Evolutionary conservation across 208 protist species (phyloP).

Genomic region (Vickermania ingenoplastis): DNA sequence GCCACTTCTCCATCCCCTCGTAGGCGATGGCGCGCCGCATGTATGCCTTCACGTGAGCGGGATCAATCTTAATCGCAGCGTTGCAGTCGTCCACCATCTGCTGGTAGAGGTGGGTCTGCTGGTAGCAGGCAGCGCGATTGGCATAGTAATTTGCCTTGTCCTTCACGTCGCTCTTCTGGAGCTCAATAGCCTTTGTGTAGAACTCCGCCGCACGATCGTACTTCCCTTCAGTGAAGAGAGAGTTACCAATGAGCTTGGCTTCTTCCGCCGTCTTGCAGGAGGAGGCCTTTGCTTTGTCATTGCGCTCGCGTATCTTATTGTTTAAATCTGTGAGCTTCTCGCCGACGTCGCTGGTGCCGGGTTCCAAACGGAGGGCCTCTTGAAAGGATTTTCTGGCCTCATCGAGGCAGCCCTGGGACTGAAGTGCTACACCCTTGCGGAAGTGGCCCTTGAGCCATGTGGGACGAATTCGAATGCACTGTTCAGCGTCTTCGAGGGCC

Average conservation of each 20-base stretch:
- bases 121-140: constrained; percentile 86
- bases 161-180: constrained; percentile 44
- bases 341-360: constrained; percentile 68
- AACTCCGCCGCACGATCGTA: constrained; percentile 82
- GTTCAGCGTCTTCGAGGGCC: constrained; percentile 65
- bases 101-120: constrained; percentile 83
- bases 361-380: constrained; percentile 62
- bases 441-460: constrained; percentile 90
- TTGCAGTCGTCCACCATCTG: constrained; percentile 83
- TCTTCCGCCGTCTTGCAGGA: constrained; percentile 76
- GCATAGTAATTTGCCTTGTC: constrained; percentile 83
- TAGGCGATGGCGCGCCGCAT: constrained; percentile 86
- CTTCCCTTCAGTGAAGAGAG: constrained; percentile 78
- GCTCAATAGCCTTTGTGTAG: constrained; percentile 87
- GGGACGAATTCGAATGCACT: constrained; percentile 78
- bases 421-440: constrained; percentile 72
- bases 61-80: constrained; percentile 66
- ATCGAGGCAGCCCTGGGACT: constrained; percentile 58
- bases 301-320: constrained; percentile 54
- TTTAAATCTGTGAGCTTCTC: constrained; percentile 69
- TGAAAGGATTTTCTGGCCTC: constrained; percentile 78
- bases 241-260: constrained; percentile 85
- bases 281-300: constrained; percentile 66
- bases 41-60: constrained; percentile 79
- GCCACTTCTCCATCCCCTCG: constrained; percentile 89